A percentile compares a stretch with the other conserved stretches of the same genome.
Conservation (phyloP, 306 rosid genomes). For the Glycine latifolia region DNA sequence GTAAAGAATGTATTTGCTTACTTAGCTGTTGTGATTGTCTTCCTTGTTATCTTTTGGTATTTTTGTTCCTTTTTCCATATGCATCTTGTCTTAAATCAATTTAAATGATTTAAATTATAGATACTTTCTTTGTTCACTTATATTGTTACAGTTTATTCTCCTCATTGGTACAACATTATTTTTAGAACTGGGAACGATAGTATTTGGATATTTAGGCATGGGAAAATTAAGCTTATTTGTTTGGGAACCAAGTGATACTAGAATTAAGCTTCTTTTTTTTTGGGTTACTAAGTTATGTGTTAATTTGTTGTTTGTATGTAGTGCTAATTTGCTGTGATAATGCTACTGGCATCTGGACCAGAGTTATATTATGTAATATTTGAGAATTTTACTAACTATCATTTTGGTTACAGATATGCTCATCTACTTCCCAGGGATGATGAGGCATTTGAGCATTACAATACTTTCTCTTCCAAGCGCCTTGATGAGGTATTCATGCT, state of each 20-base stretch:
- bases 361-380: conserved; percentile 29
- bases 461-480: conserved; percentile 77
- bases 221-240: conserved; percentile 2
- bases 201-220: background rate
- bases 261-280: background rate
- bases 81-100: conserved; percentile 7
- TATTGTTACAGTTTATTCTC: background rate
- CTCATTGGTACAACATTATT: background rate
- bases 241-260: background rate
- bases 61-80: background rate
- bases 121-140: conserved; percentile 1
- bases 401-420: conserved; percentile 66
- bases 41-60: background rate
- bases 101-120: conserved; percentile 1
- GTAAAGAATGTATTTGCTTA: background rate
- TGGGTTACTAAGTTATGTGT: background rate
- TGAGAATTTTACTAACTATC: conserved; percentile 5
- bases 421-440: conserved; percentile 91
- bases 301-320: conserved; percentile 1
- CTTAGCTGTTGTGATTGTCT: background rate
- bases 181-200: conserved; percentile 18
- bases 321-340: background rate
- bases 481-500: conserved; percentile 85
- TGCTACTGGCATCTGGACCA: conserved; percentile 26
- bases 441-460: conserved; percentile 92